phyloP scores from a whole-genome alignment of 108 stramenopile genomes.

The Skeletonema grethae region DNA sequence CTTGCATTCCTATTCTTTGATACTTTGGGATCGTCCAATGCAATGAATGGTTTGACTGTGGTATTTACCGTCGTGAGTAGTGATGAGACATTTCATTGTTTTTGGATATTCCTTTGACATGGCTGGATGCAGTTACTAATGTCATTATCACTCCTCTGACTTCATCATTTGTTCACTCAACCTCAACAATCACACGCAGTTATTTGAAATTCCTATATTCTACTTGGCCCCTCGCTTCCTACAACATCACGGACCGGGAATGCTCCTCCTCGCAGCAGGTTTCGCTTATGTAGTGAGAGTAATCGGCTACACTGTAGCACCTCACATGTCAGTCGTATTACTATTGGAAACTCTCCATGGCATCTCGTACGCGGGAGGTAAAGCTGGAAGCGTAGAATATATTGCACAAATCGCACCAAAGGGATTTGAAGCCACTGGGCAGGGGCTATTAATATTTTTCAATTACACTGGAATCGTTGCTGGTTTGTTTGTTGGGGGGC shows the following conservation, averaged over 20 bases:
- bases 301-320: slow-evolving; percentile 61
- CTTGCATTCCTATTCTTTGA: slow-evolving; percentile 71
- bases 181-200: not conserved
- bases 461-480: slow-evolving; percentile 51
- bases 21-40: slow-evolving; percentile 50
- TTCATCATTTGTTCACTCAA: not conserved
- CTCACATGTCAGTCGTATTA: slow-evolving; percentile 47
- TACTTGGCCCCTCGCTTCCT: slow-evolving; percentile 55
- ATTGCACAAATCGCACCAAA: slow-evolving; percentile 42
- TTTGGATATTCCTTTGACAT: too few species aligned
- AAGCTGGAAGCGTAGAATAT: slow-evolving; percentile 54
- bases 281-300: slow-evolving; percentile 61
- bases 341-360: slow-evolving; percentile 76
- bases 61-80: slow-evolving; percentile 53
- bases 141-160: not conserved
- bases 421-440: slow-evolving; percentile 60
- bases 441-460: slow-evolving; percentile 53
- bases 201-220: slow-evolving; percentile 71
- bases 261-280: slow-evolving; percentile 47
- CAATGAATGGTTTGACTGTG: slow-evolving; percentile 56
- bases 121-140: not conserved
- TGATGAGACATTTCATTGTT: not conserved
- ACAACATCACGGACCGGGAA: slow-evolving; percentile 39
- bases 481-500: slow-evolving; percentile 57
- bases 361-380: slow-evolving; percentile 60